Percentiles rank a stretch among this genome's conserved stretches.
Evolutionary conservation across 1,284 basidiomycete species (phyloP).

Genomic region (Sanguinoderma infundibulare): DNA sequence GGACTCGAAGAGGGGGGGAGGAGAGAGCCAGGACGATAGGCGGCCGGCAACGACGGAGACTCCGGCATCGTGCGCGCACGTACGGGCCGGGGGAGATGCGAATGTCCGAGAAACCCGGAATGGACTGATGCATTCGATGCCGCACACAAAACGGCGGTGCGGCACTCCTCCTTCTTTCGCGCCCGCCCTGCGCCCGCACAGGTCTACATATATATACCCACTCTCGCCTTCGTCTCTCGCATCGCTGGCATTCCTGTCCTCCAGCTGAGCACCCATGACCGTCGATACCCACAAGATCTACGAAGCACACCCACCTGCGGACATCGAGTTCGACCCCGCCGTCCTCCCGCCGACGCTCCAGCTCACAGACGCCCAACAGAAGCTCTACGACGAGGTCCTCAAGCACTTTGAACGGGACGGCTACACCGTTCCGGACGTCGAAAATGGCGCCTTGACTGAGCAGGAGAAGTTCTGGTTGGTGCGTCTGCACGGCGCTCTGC

Average conservation of each 20-base stretch:
- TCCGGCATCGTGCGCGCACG: too few relatives aligned
- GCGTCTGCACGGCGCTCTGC: conserved; percentile 27
- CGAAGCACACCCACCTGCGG: conserved; percentile 22
- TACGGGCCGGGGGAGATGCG: background rate
- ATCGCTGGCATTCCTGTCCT: background rate
- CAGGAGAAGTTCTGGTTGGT: conserved; percentile 80
- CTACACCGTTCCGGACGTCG: conserved; percentile 57
- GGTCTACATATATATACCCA: background rate
- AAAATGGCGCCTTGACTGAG: conserved; percentile 56
- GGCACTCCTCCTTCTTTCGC: background rate
- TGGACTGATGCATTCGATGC: background rate
- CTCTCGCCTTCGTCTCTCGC: background rate
- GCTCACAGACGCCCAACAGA: conserved; percentile 52
- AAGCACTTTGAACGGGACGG: conserved; percentile 57
- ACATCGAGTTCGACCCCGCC: conserved; percentile 21
- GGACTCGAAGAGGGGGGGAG: background rate
- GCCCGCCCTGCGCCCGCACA: background rate
- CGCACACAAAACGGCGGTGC: background rate
- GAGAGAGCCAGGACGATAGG: background rate
- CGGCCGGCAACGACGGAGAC: background rate
- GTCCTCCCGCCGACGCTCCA: conserved; percentile 21
- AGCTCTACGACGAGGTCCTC: conserved; percentile 58
- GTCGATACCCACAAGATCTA: conserved; percentile 17
- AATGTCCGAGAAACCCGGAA: background rate
- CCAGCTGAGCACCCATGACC: background rate